Base-by-base conservation (phyloP, 1,284 basidiomycete species). In the Pyrrhoderma noxium region DNA sequence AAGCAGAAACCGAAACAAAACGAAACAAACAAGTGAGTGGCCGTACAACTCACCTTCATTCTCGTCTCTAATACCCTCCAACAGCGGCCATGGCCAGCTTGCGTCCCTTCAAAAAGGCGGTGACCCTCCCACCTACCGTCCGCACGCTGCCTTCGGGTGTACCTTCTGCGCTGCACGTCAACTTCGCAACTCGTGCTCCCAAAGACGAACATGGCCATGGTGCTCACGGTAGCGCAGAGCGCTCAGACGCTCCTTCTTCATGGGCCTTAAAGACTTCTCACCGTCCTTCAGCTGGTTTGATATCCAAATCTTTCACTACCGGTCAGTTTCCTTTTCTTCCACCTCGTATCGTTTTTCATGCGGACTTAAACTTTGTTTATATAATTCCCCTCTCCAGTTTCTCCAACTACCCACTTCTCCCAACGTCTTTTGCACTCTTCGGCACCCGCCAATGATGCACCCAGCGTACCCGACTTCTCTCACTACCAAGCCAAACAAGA, bases 381-480 rank as follows among this genome's bases (percentile, higher is more conserved):
- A 14, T 41, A 52, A 55, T 36, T 56, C 45, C 13, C 31, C 47
- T 40, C 53, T 60, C 54, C 64, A 73, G 76, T 74, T 41, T 65
- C 77, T 45, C 68, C 80, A 31, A 75, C 77, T 25, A 66, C 73
- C 56, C 67, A 71, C 61, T 72, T 74, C 68, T 79, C 84, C 61
- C 82, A 82, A 59, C 88, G 90, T 62, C 71, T 81, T 48, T 68
- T 90, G 42, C 85, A 88, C 65, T 85, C 85, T 58, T 84, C 88
- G 60, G 74, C 77, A 52, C 70, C 73, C 58, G 69, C 69, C 56
- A 78, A 75, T 57, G 80, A 83, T 58, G 81, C 81, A 22, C 79
- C 82, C 49, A 75, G 89, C 58, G 90, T 96, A 21, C 95, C 96
- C 60, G 86, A 98, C 75, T 94, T 89, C 67, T 79, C 81, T 52